Base-by-base conservation (phyloP, 2,329 filamentous ascomycete species). In the Aspergillus terreus region DNA sequence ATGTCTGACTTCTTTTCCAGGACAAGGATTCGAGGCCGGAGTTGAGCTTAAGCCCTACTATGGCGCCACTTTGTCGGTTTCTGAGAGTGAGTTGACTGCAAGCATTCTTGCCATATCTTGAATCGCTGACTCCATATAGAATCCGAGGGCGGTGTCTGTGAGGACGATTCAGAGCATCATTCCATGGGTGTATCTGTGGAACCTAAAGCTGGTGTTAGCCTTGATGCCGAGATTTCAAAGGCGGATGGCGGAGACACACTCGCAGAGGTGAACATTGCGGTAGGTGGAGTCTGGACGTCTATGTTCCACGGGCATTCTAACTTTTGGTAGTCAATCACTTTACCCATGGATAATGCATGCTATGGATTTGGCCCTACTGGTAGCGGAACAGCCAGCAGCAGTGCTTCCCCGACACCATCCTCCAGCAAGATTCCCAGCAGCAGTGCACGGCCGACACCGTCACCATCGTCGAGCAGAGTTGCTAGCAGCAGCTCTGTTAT, bases 41-140 rank as follows among this genome's bases (percentile, higher is more conserved):
- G 19, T 61, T 21, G 52, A 61, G 27, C 42, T 61, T 23, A 58
- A 54, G 38, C 58, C 58, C 30, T 55, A 50, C 35, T 21, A 57
- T 1, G 52, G 49, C 15, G 57, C 50, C 17, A 52, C 45, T 7
- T 38, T 58, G 36, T 32, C 44, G 25, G 44, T 51, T 4, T 53
- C 58, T 41, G 52, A 49, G 36, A 51, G 58, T 61, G 46, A 54
- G 57, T 58, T 2, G 19, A 19, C 19, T 19, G 4, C 23, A 14
- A 40, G 10, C 7, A 23, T 15, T 3, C 3, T 12, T 30, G n/a
- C 12, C n/a, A 17, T 35, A 17, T 40, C 15, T 12, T 9, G 35
- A 44, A 32, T 35, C 15, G 9, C 52, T 58, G 35, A 55, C 21
- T n/a, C 5, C 6, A 47, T 40, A 21, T 38, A 58, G 56, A 52